Percentiles rank a stretch among this genome's conserved stretches.
Evolutionary conservation across 768 basidiomycete genomes (phyloP).

Genomic region (Xerocomellus intermedius): DNA sequence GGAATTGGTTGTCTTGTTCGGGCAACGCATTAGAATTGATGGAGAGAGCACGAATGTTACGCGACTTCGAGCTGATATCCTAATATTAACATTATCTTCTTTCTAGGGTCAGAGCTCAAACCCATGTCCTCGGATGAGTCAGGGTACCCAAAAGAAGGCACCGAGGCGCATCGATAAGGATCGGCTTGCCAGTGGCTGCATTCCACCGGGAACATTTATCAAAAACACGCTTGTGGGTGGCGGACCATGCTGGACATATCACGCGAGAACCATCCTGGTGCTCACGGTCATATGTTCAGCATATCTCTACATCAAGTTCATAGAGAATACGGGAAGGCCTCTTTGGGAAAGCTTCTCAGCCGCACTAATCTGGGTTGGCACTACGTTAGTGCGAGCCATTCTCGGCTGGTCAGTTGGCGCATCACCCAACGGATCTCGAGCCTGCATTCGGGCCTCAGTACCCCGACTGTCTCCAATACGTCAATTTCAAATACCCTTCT

Average conservation of each 20-base stretch:
- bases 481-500: slow-evolving; percentile 20
- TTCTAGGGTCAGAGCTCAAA: slow-evolving; percentile 1
- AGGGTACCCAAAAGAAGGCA: slow-evolving; percentile 9
- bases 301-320: slow-evolving; percentile 10
- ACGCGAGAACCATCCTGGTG: slow-evolving; percentile 15
- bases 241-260: slow-evolving; percentile 17
- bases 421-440: slow-evolving; percentile 21
- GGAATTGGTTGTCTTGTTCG: neutral
- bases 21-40: slow-evolving; percentile 10
- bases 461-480: slow-evolving; percentile 15
- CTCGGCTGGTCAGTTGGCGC: slow-evolving; percentile 12
- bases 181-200: slow-evolving; percentile 9
- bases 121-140: slow-evolving; percentile 22
- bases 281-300: slow-evolving; percentile 24
- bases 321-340: slow-evolving; percentile 1
- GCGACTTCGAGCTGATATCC: slow-evolving; percentile 12
- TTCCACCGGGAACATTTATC: slow-evolving; percentile 9
- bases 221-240: slow-evolving; percentile 11
- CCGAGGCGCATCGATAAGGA: slow-evolving; percentile 34
- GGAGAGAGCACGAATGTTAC: slow-evolving; percentile 9
- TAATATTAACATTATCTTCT: slow-evolving; percentile 20
- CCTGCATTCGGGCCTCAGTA: slow-evolving; percentile 21
- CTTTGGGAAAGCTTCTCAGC: slow-evolving; percentile 22
- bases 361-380: slow-evolving; percentile 26
- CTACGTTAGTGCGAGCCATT: slow-evolving; percentile 21